Conservation (phyloP, 441 rosid species). For the Heliophila coronopifolia region DNA sequence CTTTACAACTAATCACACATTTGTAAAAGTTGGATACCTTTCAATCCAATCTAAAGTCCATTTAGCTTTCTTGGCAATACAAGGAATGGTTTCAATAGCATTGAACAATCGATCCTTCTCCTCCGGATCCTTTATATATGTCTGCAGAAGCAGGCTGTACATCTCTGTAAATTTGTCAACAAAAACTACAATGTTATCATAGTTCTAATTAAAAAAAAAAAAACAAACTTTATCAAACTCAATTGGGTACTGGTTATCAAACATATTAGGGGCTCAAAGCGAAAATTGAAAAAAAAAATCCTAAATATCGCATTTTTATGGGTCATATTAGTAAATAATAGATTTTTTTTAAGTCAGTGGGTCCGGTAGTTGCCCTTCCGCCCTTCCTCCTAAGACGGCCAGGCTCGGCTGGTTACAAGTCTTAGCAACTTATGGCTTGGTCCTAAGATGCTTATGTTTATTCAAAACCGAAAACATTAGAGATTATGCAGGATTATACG, state of each 20-base stretch:
- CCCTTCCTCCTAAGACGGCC: too few relatives aligned
- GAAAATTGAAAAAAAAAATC: too few relatives aligned
- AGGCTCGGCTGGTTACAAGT: too few relatives aligned
- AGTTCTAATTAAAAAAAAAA: not conserved
- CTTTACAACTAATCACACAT: too few relatives aligned
- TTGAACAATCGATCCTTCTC: conserved; percentile 81
- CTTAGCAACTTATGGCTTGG: not conserved
- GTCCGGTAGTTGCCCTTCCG: too few relatives aligned
- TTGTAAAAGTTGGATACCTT: conserved; percentile 38
- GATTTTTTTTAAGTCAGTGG: too few relatives aligned
- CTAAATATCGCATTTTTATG: too few relatives aligned
- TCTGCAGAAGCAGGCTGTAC: conserved; percentile 90
- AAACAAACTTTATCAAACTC: conserved; percentile 1
- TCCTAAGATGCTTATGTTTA: not conserved
- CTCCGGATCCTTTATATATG: conserved; percentile 65
- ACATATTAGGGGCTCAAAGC: too few relatives aligned
- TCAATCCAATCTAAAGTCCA: conserved; percentile 85
- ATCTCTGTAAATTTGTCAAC: too few relatives aligned
- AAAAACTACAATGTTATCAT: too few relatives aligned
- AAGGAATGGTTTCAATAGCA: conserved; percentile 76
- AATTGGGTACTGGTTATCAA: conserved; percentile 2
- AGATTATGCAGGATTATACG: not conserved
- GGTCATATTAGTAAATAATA: too few relatives aligned
- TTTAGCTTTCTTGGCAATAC: conserved; percentile 68
- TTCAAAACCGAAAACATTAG: not conserved